Evolutionary conservation across 164 flowering plant genomes (phyloP).

Genomic region (Vitis riparia): DNA sequence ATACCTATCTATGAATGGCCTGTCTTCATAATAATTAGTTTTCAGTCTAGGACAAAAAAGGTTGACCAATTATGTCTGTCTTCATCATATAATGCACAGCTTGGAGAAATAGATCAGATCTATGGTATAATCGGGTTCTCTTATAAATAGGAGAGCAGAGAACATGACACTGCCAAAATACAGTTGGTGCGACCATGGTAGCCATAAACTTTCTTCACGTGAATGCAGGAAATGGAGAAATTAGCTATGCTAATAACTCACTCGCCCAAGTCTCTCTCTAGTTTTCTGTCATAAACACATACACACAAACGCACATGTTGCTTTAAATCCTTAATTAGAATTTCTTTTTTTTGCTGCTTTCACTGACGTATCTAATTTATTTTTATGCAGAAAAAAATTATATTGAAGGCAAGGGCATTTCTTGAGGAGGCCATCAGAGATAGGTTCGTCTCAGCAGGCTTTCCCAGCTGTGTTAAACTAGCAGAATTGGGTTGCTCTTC

Average conservation of each 20-base stretch:
- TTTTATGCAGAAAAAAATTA: not conserved
- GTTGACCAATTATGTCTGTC: too few species aligned
- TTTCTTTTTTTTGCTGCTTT: not conserved
- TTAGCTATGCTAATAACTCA: constrained; percentile 19
- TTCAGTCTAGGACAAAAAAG: too few species aligned
- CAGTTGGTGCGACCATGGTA: not conserved
- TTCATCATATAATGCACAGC: too few species aligned
- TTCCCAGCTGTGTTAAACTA: not conserved
- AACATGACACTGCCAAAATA: not conserved
- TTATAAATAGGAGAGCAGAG: not conserved
- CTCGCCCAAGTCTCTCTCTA: constrained; percentile 1
- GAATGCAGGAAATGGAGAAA: constrained; percentile 16
- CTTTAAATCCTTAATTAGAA: too few species aligned
- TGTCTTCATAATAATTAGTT: too few species aligned
- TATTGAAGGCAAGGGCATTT: constrained; percentile 1
- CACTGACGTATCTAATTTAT: not conserved
- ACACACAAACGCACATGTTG: not conserved
- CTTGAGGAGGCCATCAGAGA: not conserved
- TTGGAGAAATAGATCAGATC: too few species aligned
- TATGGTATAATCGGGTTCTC: not conserved
- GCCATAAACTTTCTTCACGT: constrained; percentile 9
- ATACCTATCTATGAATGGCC: too few species aligned
- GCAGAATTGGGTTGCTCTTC: constrained; percentile 14
- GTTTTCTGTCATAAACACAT: not conserved
- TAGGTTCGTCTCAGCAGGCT: not conserved